Conservation (phyloP, 2,329 filamentous ascomycete genomes). For the Pestalotiopsis sp. region DNA sequence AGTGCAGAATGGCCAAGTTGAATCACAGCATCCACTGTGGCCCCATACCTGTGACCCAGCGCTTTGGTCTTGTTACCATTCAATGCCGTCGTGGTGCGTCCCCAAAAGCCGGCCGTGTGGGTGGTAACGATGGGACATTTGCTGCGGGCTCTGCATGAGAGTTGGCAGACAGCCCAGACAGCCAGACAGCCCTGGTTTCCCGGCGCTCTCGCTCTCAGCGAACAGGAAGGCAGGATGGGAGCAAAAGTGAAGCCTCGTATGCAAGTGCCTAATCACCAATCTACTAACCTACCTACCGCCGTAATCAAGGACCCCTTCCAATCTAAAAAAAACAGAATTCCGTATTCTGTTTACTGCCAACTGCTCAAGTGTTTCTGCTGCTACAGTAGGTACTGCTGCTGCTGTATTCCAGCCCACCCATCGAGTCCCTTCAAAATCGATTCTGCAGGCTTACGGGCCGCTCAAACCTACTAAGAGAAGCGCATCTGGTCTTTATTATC, state of each 20-base stretch:
- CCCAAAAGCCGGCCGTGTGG: not conserved
- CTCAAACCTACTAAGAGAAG: not conserved
- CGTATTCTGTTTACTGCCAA: too few species aligned
- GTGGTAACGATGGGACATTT: not conserved
- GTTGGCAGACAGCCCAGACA: not conserved
- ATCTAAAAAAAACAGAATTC: not conserved
- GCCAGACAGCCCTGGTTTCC: not conserved
- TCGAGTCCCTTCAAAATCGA: not conserved
- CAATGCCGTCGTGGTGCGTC: not conserved
- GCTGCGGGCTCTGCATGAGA: not conserved
- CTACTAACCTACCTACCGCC: not conserved
- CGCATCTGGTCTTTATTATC: too few species aligned
- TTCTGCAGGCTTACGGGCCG: not conserved
- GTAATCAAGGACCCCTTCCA: not conserved
- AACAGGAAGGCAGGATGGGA: not conserved
- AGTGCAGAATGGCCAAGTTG: not conserved
- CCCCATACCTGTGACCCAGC: constrained; percentile 4
- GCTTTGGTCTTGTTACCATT: constrained; percentile 4
- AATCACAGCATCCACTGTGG: not conserved
- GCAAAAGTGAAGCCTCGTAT: not conserved
- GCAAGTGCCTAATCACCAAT: not conserved
- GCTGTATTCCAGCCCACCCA: not conserved
- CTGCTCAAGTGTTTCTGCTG: not conserved
- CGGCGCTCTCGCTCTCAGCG: not conserved
- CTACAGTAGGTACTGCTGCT: not conserved